Evolutionary conservation across 2,329 filamentous ascomycete species (phyloP).

Genomic region (Cercospora sp.): DNA sequence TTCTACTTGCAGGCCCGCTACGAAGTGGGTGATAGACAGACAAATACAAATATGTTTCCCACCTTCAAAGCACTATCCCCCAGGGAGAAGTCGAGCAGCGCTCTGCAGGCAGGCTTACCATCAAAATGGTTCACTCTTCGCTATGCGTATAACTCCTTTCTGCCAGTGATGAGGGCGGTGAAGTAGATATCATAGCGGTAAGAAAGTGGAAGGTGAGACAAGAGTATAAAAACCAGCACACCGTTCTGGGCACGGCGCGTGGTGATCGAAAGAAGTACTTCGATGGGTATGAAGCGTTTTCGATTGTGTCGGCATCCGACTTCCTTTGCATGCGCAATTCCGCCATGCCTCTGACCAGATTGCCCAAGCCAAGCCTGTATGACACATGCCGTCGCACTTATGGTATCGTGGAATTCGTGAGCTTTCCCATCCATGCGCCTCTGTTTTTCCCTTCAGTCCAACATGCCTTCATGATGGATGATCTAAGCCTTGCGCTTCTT

Average conservation of each 20-base stretch:
- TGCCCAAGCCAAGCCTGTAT: slow-evolving; percentile 1
- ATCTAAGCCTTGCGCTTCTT: slow-evolving; percentile 52
- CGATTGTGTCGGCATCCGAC: slow-evolving; percentile 16
- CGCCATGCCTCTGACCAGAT: slow-evolving; percentile 10
- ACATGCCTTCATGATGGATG: slow-evolving; percentile 7
- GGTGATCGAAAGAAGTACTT: slow-evolving; percentile 6
- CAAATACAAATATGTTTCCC: slow-evolving; percentile 60
- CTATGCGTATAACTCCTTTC: slow-evolving; percentile 87
- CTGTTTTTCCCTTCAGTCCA: slow-evolving; percentile 15
- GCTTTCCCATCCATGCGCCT: slow-evolving; percentile 6
- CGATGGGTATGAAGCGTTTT: slow-evolving; percentile 16
- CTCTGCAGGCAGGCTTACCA: slow-evolving; percentile 78
- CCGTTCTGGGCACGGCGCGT: slow-evolving; percentile 13
- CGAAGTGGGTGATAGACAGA: not conserved
- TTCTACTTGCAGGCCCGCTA: slow-evolving; percentile 25
- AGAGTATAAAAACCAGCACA: slow-evolving; percentile 12
- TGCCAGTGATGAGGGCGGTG: slow-evolving; percentile 70
- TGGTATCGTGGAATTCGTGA: slow-evolving; percentile 13
- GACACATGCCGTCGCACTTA: slow-evolving; percentile 3
- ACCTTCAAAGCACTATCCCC: slow-evolving; percentile 78
- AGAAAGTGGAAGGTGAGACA: not conserved
- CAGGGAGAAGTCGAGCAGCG: slow-evolving; percentile 63
- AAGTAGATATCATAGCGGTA: slow-evolving; percentile 85
- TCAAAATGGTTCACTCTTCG: slow-evolving; percentile 68
- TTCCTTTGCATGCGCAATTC: slow-evolving; percentile 7